Percentiles rank a stretch among this genome's conserved stretches.
Conservation (phyloP, 2,329 filamentous ascomycete genomes). For the Xylariaceae sp. region DNA sequence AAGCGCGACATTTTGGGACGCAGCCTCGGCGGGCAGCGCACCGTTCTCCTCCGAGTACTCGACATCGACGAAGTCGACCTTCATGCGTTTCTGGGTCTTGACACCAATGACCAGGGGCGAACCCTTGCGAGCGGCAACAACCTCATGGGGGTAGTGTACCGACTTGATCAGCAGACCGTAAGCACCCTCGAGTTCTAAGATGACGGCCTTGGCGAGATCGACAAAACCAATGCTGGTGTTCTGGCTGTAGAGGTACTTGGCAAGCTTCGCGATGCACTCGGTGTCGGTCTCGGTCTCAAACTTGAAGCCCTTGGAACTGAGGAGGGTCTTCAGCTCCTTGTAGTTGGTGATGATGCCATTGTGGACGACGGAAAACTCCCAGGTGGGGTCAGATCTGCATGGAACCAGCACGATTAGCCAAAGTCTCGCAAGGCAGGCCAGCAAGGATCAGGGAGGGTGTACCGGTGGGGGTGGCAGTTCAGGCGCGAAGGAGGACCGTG, state of each 20-base stretch:
- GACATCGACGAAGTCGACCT: slow-evolving; percentile 99
- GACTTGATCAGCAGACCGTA: slow-evolving; percentile 98
- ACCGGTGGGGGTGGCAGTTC: slow-evolving; percentile 99
- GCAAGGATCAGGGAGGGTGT: slow-evolving; percentile 34
- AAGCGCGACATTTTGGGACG: slow-evolving; percentile 90
- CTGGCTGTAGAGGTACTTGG: slow-evolving; percentile 95
- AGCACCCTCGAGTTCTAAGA: slow-evolving; percentile 95
- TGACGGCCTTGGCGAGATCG: slow-evolving; percentile 92
- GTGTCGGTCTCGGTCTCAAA: slow-evolving; percentile 99
- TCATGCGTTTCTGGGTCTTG: slow-evolving; percentile 97
- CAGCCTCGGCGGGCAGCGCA: slow-evolving; percentile 82
- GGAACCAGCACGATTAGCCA: no score
- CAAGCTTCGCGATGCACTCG: slow-evolving; percentile 97
- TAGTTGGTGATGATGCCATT: slow-evolving; percentile 99
- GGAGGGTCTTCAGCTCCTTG: slow-evolving; percentile 94
- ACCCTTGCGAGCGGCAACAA: slow-evolving; percentile 96
- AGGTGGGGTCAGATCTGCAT: slow-evolving; percentile 80
- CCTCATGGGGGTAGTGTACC: slow-evolving; percentile 95
- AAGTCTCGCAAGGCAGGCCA: no score
- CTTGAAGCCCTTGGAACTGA: slow-evolving; percentile 90
- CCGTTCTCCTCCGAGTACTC: slow-evolving; percentile 85
- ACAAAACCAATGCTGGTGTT: slow-evolving; percentile 94
- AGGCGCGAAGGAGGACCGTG: slow-evolving; percentile 87
- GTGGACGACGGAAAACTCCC: slow-evolving; percentile 97
- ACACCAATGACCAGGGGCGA: slow-evolving; percentile 96